Evolutionary conservation across 495 filamentous ascomycete species (phyloP).

Genomic region (Oidiodendron maius): DNA sequence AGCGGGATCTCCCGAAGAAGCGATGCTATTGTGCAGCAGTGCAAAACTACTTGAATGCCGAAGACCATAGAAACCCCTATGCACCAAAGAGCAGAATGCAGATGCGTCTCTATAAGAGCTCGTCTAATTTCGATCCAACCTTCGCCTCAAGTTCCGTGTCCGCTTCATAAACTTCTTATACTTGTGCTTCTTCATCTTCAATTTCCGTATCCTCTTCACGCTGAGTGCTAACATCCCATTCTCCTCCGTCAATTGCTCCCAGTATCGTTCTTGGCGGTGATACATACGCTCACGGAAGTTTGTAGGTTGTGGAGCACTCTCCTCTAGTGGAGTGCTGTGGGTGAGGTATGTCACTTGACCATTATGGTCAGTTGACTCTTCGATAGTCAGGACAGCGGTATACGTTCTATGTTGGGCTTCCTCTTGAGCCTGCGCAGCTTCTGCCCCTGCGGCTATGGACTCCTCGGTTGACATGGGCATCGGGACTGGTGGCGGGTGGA

Average conservation of each 20-base stretch:
- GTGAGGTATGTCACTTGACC: constrained; percentile 56
- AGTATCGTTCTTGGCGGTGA: constrained; percentile 39
- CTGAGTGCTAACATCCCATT: constrained; percentile 59
- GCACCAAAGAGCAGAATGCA: constrained; percentile 8
- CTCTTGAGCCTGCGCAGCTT: constrained; percentile 25
- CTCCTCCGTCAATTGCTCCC: constrained; percentile 23
- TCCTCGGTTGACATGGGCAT: constrained; percentile 44
- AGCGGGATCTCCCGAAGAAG: constrained; percentile 17
- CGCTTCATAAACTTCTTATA: constrained; percentile 97
- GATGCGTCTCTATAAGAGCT: not conserved
- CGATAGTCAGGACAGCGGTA: constrained; percentile 75
- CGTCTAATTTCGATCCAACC: constrained; percentile 56
- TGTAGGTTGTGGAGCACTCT: constrained; percentile 22
- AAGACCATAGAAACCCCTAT: constrained; percentile 8
- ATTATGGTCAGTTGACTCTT: constrained; percentile 64
- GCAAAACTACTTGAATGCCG: not conserved
- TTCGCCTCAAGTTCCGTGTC: constrained; percentile 84
- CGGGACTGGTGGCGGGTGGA: constrained; percentile 71
- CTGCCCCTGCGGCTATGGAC: constrained; percentile 26
- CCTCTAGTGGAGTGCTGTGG: constrained; percentile 42
- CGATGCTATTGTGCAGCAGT: constrained; percentile 10
- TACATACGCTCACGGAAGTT: constrained; percentile 50
- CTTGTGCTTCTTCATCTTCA: constrained; percentile 99
- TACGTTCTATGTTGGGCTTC: constrained; percentile 52
- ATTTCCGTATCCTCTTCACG: constrained; percentile 78